Evolutionary conservation across 2,329 filamentous ascomycete species (phyloP).

Genomic region (Colletotrichum sp.): DNA sequence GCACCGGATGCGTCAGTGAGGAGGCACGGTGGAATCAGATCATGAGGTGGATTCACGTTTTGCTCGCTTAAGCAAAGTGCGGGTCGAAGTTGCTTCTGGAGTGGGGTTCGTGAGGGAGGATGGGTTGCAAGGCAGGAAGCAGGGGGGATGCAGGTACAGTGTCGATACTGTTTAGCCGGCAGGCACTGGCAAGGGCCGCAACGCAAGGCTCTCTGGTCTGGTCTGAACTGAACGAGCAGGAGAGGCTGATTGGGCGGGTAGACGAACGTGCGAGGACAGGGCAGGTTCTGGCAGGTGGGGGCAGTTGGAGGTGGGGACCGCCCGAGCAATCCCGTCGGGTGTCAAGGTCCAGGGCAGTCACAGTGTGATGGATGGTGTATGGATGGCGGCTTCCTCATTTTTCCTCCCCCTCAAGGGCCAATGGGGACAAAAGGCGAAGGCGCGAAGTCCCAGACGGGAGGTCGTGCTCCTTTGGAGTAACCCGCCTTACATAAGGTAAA

Average conservation of each 20-base stretch:
- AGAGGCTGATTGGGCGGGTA: background rate
- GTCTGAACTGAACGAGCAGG: too few relatives aligned
- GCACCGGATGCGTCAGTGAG: slow-evolving; percentile 6
- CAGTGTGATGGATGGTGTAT: too few relatives aligned
- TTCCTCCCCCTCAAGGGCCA: background rate
- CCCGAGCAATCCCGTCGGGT: background rate
- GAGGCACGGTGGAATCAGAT: background rate
- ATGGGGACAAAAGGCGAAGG: background rate
- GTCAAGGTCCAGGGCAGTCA: background rate
- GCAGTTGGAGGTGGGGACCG: background rate
- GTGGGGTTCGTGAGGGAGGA: background rate
- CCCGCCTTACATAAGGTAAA: background rate
- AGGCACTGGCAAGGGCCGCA: background rate
- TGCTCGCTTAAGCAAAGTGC: background rate
- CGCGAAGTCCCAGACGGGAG: slow-evolving; percentile 1
- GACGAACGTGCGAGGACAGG: background rate
- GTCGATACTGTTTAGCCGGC: background rate
- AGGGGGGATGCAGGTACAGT: background rate
- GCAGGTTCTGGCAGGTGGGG: background rate
- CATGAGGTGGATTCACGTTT: slow-evolving; percentile 7
- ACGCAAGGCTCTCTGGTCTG: background rate
- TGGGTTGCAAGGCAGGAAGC: background rate
- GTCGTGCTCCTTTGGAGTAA: slow-evolving; percentile 6
- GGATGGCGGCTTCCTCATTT: background rate
- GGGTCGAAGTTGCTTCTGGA: background rate